Evolutionary conservation across 106 monocot genomes (phyloP).

Genomic region (Allium fistulosum): DNA sequence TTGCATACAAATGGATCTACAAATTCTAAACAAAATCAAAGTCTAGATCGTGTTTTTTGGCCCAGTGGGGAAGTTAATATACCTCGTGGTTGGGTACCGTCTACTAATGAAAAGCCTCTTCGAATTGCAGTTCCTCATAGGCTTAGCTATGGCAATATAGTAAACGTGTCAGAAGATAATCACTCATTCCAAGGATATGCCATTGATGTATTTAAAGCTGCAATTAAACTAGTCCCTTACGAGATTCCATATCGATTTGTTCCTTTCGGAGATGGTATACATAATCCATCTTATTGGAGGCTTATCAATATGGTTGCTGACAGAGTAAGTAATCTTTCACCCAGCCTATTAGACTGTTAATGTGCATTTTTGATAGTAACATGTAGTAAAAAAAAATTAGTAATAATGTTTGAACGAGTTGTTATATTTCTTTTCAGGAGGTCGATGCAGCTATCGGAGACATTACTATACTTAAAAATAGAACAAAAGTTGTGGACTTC

Average conservation of each 20-base stretch:
- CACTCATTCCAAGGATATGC: conserved; percentile 47
- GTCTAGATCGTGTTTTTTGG: conserved; percentile 42
- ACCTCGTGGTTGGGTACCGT: conserved; percentile 62
- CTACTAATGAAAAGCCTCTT: conserved; percentile 38
- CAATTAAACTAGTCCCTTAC: conserved; percentile 49
- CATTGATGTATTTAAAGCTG: conserved; percentile 60
- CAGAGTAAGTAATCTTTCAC: conserved; percentile 23
- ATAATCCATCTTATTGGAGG: conserved; percentile 46
- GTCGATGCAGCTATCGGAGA: conserved; percentile 57
- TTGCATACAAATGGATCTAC: conserved; percentile 1
- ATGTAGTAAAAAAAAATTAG: not conserved
- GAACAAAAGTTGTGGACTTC: conserved; percentile 58
- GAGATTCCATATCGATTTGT: conserved; percentile 48
- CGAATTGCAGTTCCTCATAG: conserved; percentile 58
- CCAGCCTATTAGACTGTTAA: not conserved
- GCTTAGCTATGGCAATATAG: conserved; percentile 49
- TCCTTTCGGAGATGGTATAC: conserved; percentile 47
- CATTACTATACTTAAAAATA: conserved; percentile 35
- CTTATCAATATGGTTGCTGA: conserved; percentile 42
- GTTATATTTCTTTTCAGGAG: conserved; percentile 9
- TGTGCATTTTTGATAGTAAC: not conserved
- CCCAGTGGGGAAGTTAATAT: conserved; percentile 32
- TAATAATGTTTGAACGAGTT: no score
- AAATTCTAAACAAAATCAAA: conserved; percentile 13
- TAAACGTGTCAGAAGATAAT: conserved; percentile 7